Conservation (phyloP, 2,329 filamentous ascomycete genomes). For the Talaromyces marneffei region DNA sequence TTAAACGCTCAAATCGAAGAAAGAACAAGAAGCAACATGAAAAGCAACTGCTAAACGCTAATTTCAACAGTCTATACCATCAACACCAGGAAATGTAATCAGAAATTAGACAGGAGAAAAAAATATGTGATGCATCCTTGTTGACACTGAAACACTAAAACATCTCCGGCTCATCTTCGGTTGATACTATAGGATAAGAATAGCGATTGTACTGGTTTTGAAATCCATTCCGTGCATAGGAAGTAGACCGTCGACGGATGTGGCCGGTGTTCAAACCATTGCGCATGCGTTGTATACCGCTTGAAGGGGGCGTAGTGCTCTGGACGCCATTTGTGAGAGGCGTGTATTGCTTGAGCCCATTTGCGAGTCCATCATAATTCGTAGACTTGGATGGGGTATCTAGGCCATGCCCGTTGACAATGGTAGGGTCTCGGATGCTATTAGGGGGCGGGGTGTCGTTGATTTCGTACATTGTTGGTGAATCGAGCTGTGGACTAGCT, state of each 20-base stretch:
- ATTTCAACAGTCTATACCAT: not conserved
- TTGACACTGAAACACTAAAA: not conserved
- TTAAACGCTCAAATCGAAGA: not conserved
- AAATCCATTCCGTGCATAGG: conserved; percentile 9
- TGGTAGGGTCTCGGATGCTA: conserved; percentile 8
- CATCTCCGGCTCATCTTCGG: not conserved
- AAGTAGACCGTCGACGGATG: conserved; percentile 2
- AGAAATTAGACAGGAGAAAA: not conserved
- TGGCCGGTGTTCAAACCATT: not conserved
- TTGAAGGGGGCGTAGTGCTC: conserved; percentile 6
- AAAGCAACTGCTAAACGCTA: not conserved
- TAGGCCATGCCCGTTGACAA: not conserved
- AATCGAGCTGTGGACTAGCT: not conserved
- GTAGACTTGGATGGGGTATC: conserved; percentile 1
- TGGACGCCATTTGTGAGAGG: conserved; percentile 3
- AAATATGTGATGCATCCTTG: no score
- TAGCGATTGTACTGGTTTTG: conserved; percentile 10
- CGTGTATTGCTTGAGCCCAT: not conserved
- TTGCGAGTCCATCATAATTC: not conserved
- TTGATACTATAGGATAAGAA: conserved; percentile 8
- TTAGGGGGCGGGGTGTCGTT: conserved; percentile 10
- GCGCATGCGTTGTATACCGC: not conserved
- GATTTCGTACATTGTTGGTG: conserved; percentile 8
- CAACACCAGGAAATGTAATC: not conserved
- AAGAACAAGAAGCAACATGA: not conserved